A percentile compares a stretch with the other conserved stretches of the same genome.
Evolutionary conservation across 306 rosid genomes (phyloP).

Genomic region (Malus sylvestris): DNA sequence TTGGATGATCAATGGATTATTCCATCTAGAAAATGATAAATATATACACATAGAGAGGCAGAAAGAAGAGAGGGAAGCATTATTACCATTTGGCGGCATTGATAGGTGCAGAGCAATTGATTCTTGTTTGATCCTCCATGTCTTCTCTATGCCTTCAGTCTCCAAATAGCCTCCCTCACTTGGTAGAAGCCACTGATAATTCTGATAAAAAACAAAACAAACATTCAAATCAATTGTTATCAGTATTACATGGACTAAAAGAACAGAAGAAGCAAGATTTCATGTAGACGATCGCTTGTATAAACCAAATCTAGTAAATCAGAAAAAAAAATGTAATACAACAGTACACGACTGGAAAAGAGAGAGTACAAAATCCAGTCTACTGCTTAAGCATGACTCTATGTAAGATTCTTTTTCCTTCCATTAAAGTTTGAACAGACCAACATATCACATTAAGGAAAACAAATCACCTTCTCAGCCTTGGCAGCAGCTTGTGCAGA

Average conservation of each 20-base stretch:
- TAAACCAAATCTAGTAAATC: neutral
- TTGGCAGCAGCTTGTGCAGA: too few species aligned
- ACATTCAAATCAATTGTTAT: neutral
- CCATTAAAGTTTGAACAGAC: neutral
- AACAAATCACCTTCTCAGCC: conserved; percentile 56
- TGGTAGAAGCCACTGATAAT: conserved; percentile 77
- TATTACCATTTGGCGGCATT: conserved; percentile 90
- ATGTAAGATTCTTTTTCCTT: neutral
- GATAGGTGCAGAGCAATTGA: conserved; percentile 76
- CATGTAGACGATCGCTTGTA: neutral
- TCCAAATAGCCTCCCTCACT: conserved; percentile 73
- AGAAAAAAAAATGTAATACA: neutral
- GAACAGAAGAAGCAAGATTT: neutral
- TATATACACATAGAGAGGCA: too few species aligned
- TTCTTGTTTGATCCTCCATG: conserved; percentile 70
- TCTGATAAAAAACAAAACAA: neutral
- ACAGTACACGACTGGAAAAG: neutral
- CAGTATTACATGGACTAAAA: neutral
- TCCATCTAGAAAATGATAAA: neutral
- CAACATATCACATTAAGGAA: neutral
- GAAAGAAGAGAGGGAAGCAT: neutral
- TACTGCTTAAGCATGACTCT: neutral
- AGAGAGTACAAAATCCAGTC: neutral
- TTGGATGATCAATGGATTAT: neutral
- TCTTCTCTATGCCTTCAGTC: conserved; percentile 81